Evolutionary conservation across 768 basidiomycete species (phyloP).

Genomic region (Rhizopogon roseolus): DNA sequence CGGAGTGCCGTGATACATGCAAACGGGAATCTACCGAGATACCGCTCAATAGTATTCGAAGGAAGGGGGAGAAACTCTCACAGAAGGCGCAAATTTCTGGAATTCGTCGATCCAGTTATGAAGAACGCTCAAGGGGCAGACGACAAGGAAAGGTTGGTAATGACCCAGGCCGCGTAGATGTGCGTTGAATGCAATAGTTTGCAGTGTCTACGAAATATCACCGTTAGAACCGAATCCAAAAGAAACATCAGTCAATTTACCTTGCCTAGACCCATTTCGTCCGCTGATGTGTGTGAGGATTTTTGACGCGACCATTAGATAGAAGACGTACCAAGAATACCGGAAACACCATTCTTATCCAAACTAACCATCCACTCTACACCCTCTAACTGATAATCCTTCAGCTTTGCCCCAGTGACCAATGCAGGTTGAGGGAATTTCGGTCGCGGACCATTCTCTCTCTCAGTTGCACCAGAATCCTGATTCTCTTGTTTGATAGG

Average conservation of each 20-base stretch:
- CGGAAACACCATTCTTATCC: constrained; percentile 80
- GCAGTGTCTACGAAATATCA: constrained; percentile 65
- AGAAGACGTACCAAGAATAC: constrained; percentile 59
- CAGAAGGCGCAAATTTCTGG: constrained; percentile 73
- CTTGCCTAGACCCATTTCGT: constrained; percentile 95
- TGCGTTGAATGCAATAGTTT: constrained; percentile 92
- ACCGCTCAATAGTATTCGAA: background rate
- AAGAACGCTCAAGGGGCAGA: constrained; percentile 90
- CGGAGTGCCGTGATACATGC: constrained; percentile 87
- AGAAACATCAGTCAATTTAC: constrained; percentile 28
- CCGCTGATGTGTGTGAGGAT: constrained; percentile 43
- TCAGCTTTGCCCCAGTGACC: constrained; percentile 81
- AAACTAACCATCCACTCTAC: constrained; percentile 93
- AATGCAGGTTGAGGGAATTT: constrained; percentile 70
- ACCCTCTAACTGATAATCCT: constrained; percentile 90
- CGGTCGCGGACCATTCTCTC: constrained; percentile 11
- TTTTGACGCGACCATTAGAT: constrained; percentile 11
- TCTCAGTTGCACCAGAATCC: background rate
- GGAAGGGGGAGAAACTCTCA: constrained; percentile 29
- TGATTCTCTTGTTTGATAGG: background rate
- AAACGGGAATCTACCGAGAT: constrained; percentile 68
- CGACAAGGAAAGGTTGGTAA: constrained; percentile 75
- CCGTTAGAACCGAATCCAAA: constrained; percentile 5
- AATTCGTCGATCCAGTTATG: constrained; percentile 92
- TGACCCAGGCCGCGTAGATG: constrained; percentile 75